phyloP scores from a whole-genome alignment of 139 green algal genomes.

The Mychonastes homosphaera region DNA sequence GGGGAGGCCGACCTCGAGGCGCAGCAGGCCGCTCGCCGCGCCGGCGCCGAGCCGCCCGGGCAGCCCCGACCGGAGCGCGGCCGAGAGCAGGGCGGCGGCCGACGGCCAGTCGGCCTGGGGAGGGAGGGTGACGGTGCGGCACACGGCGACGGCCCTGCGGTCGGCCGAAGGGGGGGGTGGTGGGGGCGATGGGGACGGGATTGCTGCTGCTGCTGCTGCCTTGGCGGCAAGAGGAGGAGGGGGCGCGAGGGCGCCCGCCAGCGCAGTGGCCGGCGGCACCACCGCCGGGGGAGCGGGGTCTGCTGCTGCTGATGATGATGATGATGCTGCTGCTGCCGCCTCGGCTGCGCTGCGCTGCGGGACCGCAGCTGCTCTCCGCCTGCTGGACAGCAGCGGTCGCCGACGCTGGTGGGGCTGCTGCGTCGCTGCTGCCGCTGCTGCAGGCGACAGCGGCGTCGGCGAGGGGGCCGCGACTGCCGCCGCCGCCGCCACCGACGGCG shows the following conservation, averaged over 20 bases:
- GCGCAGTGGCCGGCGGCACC: no score
- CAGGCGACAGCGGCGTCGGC: no score
- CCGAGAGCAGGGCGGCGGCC: conserved; percentile 8
- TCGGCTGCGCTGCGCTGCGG: not conserved
- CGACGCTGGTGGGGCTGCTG: no score
- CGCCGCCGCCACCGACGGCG: no score
- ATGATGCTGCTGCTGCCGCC: not conserved
- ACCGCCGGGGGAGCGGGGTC: not conserved
- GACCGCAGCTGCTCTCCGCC: no score
- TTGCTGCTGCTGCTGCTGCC: conserved; percentile 4
- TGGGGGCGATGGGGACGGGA: not conserved
- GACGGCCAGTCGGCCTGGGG: conserved; percentile 14
- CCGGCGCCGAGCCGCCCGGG: not conserved
- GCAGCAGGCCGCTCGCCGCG: conserved; percentile 4
- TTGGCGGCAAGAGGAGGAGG: no score
- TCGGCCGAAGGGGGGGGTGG: conserved; percentile 2
- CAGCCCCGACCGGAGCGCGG: not conserved
- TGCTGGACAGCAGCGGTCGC: no score
- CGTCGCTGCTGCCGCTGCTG: no score
- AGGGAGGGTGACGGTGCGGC: not conserved
- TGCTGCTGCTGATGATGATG: conserved; percentile 2
- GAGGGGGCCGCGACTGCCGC: no score
- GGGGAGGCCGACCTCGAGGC: conserved; percentile 16
- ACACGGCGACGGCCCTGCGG: conserved; percentile 12
- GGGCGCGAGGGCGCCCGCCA: no score